Conservation (phyloP, 2,329 filamentous ascomycete genomes). For the Microascus cirrosus region DNA sequence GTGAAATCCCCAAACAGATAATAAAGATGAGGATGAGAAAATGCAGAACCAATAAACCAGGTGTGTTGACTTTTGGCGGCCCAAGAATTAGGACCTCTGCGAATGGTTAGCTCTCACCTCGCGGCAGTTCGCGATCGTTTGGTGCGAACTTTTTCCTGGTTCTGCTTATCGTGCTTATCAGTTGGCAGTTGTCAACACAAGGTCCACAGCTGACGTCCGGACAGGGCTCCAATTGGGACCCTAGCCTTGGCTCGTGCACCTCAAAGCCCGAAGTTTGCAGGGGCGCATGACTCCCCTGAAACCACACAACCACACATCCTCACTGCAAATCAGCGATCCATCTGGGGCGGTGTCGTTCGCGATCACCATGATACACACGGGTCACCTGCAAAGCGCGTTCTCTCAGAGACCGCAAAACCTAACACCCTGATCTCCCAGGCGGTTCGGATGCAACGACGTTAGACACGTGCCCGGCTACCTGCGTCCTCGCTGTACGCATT, state of each 20-base stretch:
- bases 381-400: background rate
- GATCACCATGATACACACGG: background rate
- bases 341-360: background rate
- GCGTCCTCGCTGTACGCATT: background rate
- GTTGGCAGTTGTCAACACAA: background rate
- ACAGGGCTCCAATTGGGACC: too few species aligned
- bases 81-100: background rate
- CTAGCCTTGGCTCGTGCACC: background rate
- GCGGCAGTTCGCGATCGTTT: background rate
- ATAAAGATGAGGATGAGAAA: background rate
- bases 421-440: background rate
- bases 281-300: background rate
- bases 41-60: background rate
- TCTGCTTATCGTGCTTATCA: slow-evolving; percentile 1
- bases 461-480: slow-evolving; percentile 1
- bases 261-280: background rate
- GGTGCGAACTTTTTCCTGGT: background rate
- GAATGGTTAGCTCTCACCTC: background rate
- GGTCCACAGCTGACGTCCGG: too few species aligned
- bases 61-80: background rate
- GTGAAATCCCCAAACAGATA: background rate
- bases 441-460: background rate
- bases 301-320: background rate
- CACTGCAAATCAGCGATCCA: background rate
- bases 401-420: background rate